phyloP scores from a whole-genome alignment of 2,329 filamentous ascomycete species.

The Sporothrix inflata region DNA sequence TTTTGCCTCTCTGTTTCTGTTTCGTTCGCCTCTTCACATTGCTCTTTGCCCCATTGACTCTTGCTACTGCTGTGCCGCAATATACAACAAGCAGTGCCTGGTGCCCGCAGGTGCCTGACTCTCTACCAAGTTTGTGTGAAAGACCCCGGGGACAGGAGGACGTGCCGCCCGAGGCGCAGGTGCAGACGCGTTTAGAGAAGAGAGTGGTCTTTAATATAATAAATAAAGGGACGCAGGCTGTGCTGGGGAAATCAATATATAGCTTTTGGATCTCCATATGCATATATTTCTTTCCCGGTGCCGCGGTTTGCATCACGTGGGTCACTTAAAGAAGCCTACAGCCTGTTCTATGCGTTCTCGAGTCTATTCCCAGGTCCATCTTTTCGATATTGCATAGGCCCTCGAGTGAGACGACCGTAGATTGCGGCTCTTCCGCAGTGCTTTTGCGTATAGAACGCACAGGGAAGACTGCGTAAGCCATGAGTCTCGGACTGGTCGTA shows the following conservation, averaged over 20 bases:
- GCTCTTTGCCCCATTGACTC: neutral
- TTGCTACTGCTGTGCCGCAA: neutral
- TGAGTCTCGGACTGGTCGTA: neutral
- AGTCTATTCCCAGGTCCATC: neutral
- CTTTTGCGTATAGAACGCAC: neutral
- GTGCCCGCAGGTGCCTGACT: neutral
- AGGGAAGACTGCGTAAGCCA: neutral
- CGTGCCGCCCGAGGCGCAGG: constrained; percentile 7
- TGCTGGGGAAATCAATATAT: neutral
- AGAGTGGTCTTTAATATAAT: neutral
- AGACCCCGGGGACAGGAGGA: neutral
- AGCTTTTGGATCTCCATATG: neutral
- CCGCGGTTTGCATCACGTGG: neutral
- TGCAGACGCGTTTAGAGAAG: neutral
- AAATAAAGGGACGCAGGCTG: neutral
- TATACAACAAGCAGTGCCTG: constrained; percentile 5
- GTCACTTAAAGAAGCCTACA: neutral
- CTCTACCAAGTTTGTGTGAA: neutral
- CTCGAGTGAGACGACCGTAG: neutral
- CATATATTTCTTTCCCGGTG: neutral
- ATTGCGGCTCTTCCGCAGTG: neutral
- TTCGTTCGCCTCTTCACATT: neutral
- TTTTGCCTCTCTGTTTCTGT: neutral
- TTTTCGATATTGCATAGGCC: neutral
- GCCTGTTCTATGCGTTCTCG: neutral